Percentiles rank a stretch among this genome's conserved stretches.
Evolutionary conservation across 495 filamentous ascomycete genomes (phyloP).

Genomic region (Neurospora sp.): DNA sequence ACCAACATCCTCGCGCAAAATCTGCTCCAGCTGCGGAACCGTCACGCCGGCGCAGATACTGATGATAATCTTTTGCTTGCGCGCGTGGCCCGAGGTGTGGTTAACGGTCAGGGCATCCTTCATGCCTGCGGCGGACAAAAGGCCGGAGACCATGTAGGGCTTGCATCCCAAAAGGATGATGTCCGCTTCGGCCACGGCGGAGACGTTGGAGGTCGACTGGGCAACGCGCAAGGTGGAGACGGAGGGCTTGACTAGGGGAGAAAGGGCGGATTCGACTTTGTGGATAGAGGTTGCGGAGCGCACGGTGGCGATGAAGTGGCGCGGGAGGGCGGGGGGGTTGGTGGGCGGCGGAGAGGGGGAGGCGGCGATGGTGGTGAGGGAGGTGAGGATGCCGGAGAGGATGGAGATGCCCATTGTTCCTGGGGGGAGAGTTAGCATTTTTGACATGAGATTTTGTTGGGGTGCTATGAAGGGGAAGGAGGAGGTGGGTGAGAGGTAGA

Average conservation of each 20-base stretch:
- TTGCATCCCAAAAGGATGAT: slow-evolving; percentile 69
- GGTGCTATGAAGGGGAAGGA: not conserved
- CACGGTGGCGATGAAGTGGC: slow-evolving; percentile 69
- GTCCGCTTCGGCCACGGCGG: slow-evolving; percentile 47
- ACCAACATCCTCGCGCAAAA: slow-evolving; percentile 37
- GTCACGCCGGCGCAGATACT: slow-evolving; percentile 78
- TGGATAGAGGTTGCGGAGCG: slow-evolving; percentile 50
- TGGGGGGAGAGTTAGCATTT: slow-evolving; percentile 4
- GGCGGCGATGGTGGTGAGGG: slow-evolving; percentile 42
- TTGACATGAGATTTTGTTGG: no score
- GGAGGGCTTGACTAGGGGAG: slow-evolving; percentile 22
- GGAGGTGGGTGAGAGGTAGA: not conserved
- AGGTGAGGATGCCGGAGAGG: slow-evolving; percentile 66
- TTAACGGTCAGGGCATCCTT: slow-evolving; percentile 42
- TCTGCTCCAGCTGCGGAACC: slow-evolving; percentile 48
- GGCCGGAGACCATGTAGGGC: slow-evolving; percentile 57
- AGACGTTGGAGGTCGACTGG: slow-evolving; percentile 44
- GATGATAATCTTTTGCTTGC: slow-evolving; percentile 65
- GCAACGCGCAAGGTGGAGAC: slow-evolving; percentile 32
- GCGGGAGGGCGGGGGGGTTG: slow-evolving; percentile 48
- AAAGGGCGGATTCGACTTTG: slow-evolving; percentile 51
- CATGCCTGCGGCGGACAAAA: slow-evolving; percentile 57
- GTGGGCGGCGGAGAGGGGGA: slow-evolving; percentile 39
- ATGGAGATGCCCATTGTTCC: slow-evolving; percentile 82
- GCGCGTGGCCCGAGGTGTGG: not conserved